Conservation (phyloP, 768 basidiomycete species). For the Hortiboletus flavorubellus region DNA sequence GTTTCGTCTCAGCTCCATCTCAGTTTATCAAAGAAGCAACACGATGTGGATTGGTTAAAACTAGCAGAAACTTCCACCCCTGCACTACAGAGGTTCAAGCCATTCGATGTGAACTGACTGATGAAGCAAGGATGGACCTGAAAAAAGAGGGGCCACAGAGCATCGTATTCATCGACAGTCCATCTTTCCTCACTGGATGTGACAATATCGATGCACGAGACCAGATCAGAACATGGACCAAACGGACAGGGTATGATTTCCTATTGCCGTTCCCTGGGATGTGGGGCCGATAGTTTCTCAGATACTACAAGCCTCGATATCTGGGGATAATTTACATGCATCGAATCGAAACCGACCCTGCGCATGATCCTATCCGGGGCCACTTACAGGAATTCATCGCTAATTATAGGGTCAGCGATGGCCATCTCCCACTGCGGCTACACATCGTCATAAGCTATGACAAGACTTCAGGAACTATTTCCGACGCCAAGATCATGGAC, state of each 20-base stretch:
- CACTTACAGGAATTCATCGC: constrained; percentile 12
- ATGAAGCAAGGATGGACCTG: background rate
- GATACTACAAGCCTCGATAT: constrained; percentile 1
- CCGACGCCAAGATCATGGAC: background rate
- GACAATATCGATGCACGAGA: constrained; percentile 1
- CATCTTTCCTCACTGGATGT: constrained; percentile 18
- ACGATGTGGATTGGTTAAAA: background rate
- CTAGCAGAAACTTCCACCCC: constrained; percentile 1
- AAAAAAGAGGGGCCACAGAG: background rate
- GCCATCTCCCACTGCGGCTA: background rate
- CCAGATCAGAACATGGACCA: constrained; percentile 5
- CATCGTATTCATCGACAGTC: constrained; percentile 21
- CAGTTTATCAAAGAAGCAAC: constrained; percentile 18
- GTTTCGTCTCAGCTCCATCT: background rate
- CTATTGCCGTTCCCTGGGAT: background rate
- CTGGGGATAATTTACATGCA: constrained; percentile 20
- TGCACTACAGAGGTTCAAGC: constrained; percentile 10
- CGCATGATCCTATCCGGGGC: background rate
- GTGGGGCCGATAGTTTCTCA: background rate
- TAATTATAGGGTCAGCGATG: no score
- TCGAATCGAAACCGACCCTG: constrained; percentile 16
- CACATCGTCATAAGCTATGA: constrained; percentile 14
- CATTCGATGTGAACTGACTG: constrained; percentile 11
- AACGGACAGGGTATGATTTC: background rate
- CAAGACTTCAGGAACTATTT: background rate